phyloP scores from a whole-genome alignment of 768 basidiomycete species.

The Albatrellus ellisii region DNA sequence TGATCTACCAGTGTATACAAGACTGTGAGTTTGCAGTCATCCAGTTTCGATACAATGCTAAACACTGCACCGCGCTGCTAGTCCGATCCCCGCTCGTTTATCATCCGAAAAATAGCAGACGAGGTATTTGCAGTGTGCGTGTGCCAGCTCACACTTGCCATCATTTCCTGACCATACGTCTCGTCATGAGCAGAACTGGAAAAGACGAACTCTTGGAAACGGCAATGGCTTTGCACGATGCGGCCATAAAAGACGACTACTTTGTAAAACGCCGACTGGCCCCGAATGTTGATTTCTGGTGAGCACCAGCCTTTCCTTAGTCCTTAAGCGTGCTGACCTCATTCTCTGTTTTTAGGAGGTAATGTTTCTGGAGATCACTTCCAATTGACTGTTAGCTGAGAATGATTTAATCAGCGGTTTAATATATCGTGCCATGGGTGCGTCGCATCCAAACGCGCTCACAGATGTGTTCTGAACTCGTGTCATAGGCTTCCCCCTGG shows the following conservation, averaged over 20 bases:
- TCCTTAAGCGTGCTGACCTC: conserved; percentile 1
- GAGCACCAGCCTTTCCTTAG: conserved; percentile 16
- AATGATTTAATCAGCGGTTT: conserved; percentile 39
- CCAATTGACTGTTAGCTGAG: not conserved
- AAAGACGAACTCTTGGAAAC: conserved; percentile 77
- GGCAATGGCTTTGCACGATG: conserved; percentile 79
- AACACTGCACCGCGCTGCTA: conserved; percentile 16
- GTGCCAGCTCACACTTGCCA: not conserved
- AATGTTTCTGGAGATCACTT: too few species aligned
- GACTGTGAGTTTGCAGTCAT: conserved; percentile 31
- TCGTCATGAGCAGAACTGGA: conserved; percentile 45
- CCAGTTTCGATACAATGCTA: not conserved
- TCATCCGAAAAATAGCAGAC: conserved; percentile 81
- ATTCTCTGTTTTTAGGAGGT: conserved; percentile 35
- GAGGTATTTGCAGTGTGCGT: conserved; percentile 85
- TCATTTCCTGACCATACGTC: not conserved
- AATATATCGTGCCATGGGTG: conserved; percentile 89
- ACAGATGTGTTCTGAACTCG: conserved; percentile 3
- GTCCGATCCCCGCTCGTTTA: conserved; percentile 87
- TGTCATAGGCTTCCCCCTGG: conserved; percentile 72
- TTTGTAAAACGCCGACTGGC: conserved; percentile 71
- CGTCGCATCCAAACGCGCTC: conserved; percentile 12
- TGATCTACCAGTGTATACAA: conserved; percentile 44
- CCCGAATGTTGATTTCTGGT: conserved; percentile 92
- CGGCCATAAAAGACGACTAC: conserved; percentile 85